Conservation (phyloP, 768 basidiomycete species). For the Podaxis sp. region DNA sequence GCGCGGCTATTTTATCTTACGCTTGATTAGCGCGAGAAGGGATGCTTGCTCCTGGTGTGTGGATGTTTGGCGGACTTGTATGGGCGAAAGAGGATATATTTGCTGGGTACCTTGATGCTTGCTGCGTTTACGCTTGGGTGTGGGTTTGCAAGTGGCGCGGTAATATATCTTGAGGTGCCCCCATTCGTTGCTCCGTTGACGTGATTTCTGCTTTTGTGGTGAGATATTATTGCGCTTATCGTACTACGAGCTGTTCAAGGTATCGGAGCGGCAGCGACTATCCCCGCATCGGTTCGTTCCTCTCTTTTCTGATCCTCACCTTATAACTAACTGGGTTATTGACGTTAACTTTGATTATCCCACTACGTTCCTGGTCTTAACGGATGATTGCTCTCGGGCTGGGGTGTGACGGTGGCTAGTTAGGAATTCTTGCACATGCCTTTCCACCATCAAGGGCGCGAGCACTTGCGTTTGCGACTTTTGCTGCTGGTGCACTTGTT, state of each 20-base stretch:
- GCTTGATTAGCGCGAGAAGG: conserved; percentile 57
- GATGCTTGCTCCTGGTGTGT: conserved; percentile 71
- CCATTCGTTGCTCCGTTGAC: conserved; percentile 21
- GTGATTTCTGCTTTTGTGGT: conserved; percentile 2
- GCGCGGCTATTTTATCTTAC: neutral
- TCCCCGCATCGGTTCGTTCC: conserved; percentile 62
- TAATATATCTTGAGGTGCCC: neutral
- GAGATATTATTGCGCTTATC: conserved; percentile 58
- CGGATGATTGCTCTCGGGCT: neutral
- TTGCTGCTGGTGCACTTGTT: conserved; percentile 80
- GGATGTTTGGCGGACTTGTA: conserved; percentile 78
- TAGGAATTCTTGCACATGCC: conserved; percentile 78
- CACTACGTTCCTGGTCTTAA: neutral
- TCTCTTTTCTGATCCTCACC: neutral
- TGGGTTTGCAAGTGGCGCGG: conserved; percentile 52
- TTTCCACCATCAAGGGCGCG: conserved; percentile 68
- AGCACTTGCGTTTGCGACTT: conserved; percentile 76
- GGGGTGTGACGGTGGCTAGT: conserved; percentile 26
- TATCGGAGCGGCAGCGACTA: conserved; percentile 69
- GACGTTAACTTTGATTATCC: neutral
- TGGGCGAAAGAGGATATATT: conserved; percentile 67
- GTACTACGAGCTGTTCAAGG: conserved; percentile 79
- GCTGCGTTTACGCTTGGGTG: conserved; percentile 57
- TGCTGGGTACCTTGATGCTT: conserved; percentile 52
- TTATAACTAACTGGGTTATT: neutral